Evolutionary conservation across 164 flowering plant genomes (phyloP), one percentile per base, ranked within the genome.

Genomic region (Paratinospora sagittata): DNA sequence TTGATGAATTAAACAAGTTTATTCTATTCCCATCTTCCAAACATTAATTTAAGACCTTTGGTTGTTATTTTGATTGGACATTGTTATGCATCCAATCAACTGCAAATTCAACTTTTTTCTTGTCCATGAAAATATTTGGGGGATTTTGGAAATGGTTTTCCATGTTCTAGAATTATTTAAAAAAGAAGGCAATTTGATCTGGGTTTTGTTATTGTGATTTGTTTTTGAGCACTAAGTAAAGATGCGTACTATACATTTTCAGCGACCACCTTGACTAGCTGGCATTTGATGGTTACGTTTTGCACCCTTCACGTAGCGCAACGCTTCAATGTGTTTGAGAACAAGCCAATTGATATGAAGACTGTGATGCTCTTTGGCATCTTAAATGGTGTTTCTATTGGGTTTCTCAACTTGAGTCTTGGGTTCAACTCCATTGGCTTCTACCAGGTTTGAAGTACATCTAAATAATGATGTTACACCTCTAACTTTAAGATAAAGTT

Each of bases 241-340:
- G 1, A 30, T 68, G 26, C 16, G 21, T 17, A 58, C 69, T 27
- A n/a, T 8, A 71, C 30, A 55, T 37, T 33, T 71, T 78, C 86
- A 94, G 99, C 99, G 6, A 96, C 99, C 41, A 93, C 98, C 36
- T 83, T 96, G 27, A 96, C 99, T 8, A 96, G 99, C 74, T 96
- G 99, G 99, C 99, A 96, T 83, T 84, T 96, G 12, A 87, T 96
- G 95, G 98, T 96, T 19, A 96, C 99, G 63, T 96, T 85, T 76
- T 90, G 90, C 86, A 87, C 95, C 6, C 96, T 96, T 70, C 92
- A 93, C 72, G 89, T 80, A 72, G 99, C 99, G 0, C 86, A 87
- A 58, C 86, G 91, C 1, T 82, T 89, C 73, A 93, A 88, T 41
- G 75, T 90, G 27, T 96, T 96, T 26, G 99, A 93, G 81, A 77